Base-by-base conservation (phyloP, 129 eudicot species). In the Flaveria robusta region DNA sequence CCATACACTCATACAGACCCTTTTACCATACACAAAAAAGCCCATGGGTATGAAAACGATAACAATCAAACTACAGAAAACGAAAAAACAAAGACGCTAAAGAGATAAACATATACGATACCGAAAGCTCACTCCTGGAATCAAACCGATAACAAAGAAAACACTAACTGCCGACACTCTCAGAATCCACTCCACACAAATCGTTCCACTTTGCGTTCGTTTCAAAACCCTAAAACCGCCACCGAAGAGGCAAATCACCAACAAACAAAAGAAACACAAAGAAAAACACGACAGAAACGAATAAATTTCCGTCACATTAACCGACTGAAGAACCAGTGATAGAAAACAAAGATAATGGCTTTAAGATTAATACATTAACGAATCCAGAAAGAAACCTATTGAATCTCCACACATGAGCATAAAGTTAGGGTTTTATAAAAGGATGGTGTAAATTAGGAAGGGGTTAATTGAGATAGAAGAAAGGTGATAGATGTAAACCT, bases 191-290 rank as follows among this genome's bases (percentile, higher is more conserved):
- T 60, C 18, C 47, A 10, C 6, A 43, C 54, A 60, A 24, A 16
- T 47, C 19, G 42, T 23, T 3, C 11, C 66, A 34, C 39, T 65
- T 7, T 14, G 34, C 31, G 63, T 47, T 49, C 11, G 31, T 46
- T 75, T 65, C 73, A 75, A 75, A 75, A 75, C 80, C 80, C 80
- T 75, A 65, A 49, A 75, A 63, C 64, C 39, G 47, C 23, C 79
- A 64, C 72, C 39, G 71, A 63, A 51, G 23, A 18, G 46, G 11
- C 62, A 43, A 75, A 63, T 11, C 62, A 42, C 22, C 41, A 29
- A 74, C 4, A 31, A 7, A 45, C 69, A 11, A 14, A 31, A 7
- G 27, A 26, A 62, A 45, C 62, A n/a, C 55, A 26, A 43, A 56
- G 43, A 8, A 47, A 9, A 1, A 9, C 70, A 26, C 39, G 22